A percentile compares a stretch with the other conserved stretches of the same genome.
phyloP scores from a whole-genome alignment of 2,329 filamentous ascomycete species.

The Drechslerella dactyloides region DNA sequence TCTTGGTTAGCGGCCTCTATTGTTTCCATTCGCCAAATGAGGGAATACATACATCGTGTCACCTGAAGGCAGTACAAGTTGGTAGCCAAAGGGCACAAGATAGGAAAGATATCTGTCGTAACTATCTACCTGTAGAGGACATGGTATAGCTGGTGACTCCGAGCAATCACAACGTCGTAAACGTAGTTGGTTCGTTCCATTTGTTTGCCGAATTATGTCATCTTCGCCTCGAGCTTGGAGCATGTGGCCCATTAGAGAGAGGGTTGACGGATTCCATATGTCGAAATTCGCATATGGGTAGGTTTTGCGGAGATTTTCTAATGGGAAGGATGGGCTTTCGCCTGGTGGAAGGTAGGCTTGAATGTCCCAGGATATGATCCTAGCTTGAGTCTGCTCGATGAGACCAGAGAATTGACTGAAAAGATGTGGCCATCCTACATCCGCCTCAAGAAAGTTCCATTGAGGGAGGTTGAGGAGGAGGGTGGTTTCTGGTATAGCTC shows the following conservation, averaged over 20 bases:
- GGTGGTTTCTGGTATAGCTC: no score
- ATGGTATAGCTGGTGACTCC: background rate
- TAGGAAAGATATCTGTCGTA: slow-evolving; percentile 11
- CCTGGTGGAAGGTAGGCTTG: slow-evolving; percentile 5
- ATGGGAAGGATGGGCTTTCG: no score
- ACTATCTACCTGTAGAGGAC: slow-evolving; percentile 1
- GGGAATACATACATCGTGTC: slow-evolving; percentile 2
- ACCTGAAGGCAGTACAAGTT: slow-evolving; percentile 8
- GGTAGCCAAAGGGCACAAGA: slow-evolving; percentile 18
- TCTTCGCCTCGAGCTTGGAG: no score
- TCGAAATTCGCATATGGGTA: background rate
- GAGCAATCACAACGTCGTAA: slow-evolving; percentile 1
- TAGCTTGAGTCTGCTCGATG: background rate
- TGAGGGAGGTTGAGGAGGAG: no score
- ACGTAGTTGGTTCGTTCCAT: no score
- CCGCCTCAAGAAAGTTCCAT: no score
- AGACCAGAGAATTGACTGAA: no score
- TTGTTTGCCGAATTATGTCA: no score
- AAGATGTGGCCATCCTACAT: no score
- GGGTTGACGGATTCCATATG: no score
- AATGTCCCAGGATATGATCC: slow-evolving; percentile 12
- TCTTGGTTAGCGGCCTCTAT: background rate
- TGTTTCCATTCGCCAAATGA: background rate
- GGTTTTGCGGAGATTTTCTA: no score
- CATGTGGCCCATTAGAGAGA: no score